These are phyloP conservation scores for Grigorovia humatica DNA, from an alignment of 805 yeast species.

Conservation along the genomic window DNA sequence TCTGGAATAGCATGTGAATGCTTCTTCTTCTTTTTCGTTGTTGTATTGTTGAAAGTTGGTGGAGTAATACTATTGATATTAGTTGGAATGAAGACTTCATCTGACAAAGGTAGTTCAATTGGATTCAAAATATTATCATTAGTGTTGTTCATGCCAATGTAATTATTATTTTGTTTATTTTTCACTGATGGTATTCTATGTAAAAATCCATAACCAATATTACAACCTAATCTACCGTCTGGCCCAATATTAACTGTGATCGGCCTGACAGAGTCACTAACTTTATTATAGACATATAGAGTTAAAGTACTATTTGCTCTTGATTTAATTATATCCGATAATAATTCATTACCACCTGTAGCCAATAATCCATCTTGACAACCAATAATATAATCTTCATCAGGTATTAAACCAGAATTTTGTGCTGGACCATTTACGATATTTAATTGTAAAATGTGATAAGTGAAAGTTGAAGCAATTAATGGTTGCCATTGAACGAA, in stretches of 20 bases:
- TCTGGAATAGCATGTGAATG: conserved; percentile 5
- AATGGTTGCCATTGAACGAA: conserved; percentile 71
- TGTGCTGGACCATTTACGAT: conserved; percentile 70
- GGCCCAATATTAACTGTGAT: conserved; percentile 81
- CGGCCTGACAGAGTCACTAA: conserved; percentile 75
- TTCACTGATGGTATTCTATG: conserved; percentile 65
- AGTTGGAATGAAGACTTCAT: conserved; percentile 15
- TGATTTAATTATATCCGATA: conserved; percentile 56
- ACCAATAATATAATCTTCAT: conserved; percentile 81
- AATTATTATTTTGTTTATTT: neutral
- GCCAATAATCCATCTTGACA: conserved; percentile 77
- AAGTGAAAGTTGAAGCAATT: conserved; percentile 66
- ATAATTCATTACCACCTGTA: conserved; percentile 76
- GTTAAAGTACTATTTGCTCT: conserved; percentile 38
- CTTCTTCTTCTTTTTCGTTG: conserved; percentile 10
- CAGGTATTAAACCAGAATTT: conserved; percentile 70
- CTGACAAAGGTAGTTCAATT: conserved; percentile 3
- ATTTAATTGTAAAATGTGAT: conserved; percentile 72
- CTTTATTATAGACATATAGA: conserved; percentile 77
- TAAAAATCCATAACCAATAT: conserved; percentile 84
- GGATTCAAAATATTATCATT: no score
- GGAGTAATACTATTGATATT: neutral
- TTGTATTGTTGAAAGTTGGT: neutral
- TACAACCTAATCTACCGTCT: conserved; percentile 79
- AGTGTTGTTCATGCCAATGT: no score